A percentile compares a stretch with the other conserved stretches of the same genome.
These are phyloP conservation scores for Cokeromyces recurvatus DNA, from an alignment of 371 early-diverging fungal species.

Conservation along the genomic window DNA sequence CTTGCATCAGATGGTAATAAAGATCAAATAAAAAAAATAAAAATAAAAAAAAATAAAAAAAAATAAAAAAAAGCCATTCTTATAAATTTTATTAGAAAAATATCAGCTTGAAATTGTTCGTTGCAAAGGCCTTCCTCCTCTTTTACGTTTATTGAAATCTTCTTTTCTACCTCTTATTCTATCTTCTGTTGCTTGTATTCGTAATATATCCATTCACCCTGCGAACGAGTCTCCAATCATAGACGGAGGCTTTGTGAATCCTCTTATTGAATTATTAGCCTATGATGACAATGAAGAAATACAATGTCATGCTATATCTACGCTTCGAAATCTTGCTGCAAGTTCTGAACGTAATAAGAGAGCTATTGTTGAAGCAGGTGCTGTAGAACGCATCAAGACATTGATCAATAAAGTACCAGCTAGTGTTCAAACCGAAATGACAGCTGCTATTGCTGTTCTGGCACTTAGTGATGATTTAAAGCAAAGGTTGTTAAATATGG, in stretches of 20 bases:
- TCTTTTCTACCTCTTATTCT: slow-evolving; percentile 74
- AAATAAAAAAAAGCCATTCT: too few relatives aligned
- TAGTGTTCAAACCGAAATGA: slow-evolving; percentile 81
- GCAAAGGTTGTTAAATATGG: slow-evolving; percentile 59
- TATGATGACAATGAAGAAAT: slow-evolving; percentile 79
- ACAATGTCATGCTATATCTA: slow-evolving; percentile 83
- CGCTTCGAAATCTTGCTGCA: slow-evolving; percentile 83
- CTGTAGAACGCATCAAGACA: slow-evolving; percentile 68
- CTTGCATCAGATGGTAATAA: slow-evolving; percentile 68
- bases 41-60: not conserved
- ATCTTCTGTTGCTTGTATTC: slow-evolving; percentile 90
- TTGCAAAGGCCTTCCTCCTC: slow-evolving; percentile 70
- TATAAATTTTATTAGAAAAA: slow-evolving; percentile 59
- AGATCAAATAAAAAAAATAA: slow-evolving; percentile 24
- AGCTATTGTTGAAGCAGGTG: slow-evolving; percentile 77
- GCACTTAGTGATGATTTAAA: slow-evolving; percentile 80
- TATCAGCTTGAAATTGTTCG: slow-evolving; percentile 85
- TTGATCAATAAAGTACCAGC: slow-evolving; percentile 57
- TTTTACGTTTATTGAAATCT: slow-evolving; percentile 73
- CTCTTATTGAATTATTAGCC: slow-evolving; percentile 67
- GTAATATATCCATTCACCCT: slow-evolving; percentile 90
- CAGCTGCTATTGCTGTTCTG: slow-evolving; percentile 83
- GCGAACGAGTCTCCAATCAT: slow-evolving; percentile 84
- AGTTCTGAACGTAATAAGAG: slow-evolving; percentile 77
- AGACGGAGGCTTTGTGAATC: slow-evolving; percentile 76